Evolutionary conservation across 257 asterid species (phyloP).

Genomic region (Jacaranda copaia): DNA sequence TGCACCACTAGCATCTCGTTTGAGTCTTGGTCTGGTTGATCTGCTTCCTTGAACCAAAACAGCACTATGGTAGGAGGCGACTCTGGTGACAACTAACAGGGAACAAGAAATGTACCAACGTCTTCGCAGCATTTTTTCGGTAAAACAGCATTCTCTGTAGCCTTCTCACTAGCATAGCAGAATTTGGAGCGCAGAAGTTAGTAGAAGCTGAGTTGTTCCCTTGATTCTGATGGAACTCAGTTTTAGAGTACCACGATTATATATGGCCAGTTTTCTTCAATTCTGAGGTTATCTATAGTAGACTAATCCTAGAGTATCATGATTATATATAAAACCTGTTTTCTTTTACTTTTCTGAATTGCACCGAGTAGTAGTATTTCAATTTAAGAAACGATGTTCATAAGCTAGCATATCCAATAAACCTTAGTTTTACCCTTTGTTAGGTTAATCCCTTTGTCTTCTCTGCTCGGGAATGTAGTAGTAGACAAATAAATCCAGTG

Average conservation of each 20-base stretch:
- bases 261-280: no score
- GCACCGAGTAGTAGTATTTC: no score
- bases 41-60: slow-evolving; percentile 9
- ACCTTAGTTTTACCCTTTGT: no score
- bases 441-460: no score
- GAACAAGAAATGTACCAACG: slow-evolving; percentile 8
- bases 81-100: background rate
- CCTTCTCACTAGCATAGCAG: background rate
- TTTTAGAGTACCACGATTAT: no score
- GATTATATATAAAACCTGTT: no score
- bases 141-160: background rate
- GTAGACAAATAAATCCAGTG: no score
- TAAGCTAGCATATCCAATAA: background rate
- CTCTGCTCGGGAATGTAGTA: no score
- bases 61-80: background rate
- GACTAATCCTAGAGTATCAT: no score
- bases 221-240: background rate
- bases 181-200: background rate
- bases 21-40: background rate
- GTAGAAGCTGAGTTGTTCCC: background rate
- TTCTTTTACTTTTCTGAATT: no score
- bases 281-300: no score
- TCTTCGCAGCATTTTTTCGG: background rate
- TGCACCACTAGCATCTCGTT: background rate
- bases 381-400: background rate